Evolutionary conservation across 2,329 filamentous ascomycete genomes (phyloP).

Genomic region (Aspergillus proliferans): DNA sequence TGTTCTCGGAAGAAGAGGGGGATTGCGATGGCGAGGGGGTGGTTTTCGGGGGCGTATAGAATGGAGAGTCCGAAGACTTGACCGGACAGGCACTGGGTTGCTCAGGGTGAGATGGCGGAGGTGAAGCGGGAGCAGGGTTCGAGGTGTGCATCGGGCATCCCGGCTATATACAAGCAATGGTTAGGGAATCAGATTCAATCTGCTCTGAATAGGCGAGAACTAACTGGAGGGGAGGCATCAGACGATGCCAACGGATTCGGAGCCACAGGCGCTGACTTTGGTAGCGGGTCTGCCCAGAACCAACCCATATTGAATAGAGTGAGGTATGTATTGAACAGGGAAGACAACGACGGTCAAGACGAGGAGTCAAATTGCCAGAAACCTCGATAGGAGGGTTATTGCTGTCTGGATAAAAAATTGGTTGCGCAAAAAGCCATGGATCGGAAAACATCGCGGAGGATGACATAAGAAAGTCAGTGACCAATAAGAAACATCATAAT

Average conservation of each 20-base stretch:
- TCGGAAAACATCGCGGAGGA: background rate
- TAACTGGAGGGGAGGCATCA: constrained; percentile 51
- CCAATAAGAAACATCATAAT: background rate
- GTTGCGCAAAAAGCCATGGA: constrained; percentile 15
- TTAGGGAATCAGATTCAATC: constrained; percentile 10
- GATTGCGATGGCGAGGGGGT: constrained; percentile 25
- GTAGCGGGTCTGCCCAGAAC: constrained; percentile 59
- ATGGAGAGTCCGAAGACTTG: constrained; percentile 45
- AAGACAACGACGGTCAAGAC: no score
- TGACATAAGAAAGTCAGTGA: constrained; percentile 2
- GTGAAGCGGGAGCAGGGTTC: constrained; percentile 23
- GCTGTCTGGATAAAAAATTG: no score
- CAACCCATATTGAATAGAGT: constrained; percentile 52
- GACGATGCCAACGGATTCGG: constrained; percentile 45
- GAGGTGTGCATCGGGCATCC: constrained; percentile 64
- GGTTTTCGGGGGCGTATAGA: constrained; percentile 33
- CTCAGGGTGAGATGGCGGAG: constrained; percentile 22
- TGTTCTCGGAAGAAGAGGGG: constrained; percentile 20
- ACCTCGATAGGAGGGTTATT: no score
- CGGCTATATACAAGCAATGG: constrained; percentile 42
- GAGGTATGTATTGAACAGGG: background rate
- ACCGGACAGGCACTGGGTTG: constrained; percentile 39
- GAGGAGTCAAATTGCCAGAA: no score
- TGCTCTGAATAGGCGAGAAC: constrained; percentile 14
- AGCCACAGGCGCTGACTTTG: constrained; percentile 34